A percentile compares a stretch with the other conserved stretches of the same genome.
Conservation (phyloP, 345 rosid species). For the Euphorbia pulcherrima region DNA sequence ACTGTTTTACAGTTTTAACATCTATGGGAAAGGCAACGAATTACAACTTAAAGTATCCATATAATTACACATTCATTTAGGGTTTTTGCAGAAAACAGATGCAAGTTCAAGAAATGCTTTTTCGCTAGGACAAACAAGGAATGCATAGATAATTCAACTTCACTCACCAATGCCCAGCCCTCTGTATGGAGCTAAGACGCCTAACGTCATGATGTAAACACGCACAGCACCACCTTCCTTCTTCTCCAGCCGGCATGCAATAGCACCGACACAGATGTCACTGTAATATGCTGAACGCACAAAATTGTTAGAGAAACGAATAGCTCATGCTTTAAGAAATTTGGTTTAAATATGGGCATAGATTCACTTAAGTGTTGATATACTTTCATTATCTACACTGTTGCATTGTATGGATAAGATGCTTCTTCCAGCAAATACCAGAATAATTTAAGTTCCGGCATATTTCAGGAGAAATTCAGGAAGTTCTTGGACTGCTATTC, state of each 20-base stretch:
- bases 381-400: background rate
- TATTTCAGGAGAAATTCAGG: background rate
- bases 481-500: background rate
- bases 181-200: slow-evolving; percentile 94
- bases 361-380: background rate
- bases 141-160: background rate
- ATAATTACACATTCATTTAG: background rate
- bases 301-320: slow-evolving; percentile 7
- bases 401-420: background rate
- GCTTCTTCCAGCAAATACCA: background rate
- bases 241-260: slow-evolving; percentile 93
- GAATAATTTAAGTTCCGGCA: background rate
- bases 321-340: background rate
- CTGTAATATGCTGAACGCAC: slow-evolving; percentile 67
- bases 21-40: background rate
- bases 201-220: slow-evolving; percentile 94
- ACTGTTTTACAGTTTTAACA: background rate
- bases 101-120: background rate
- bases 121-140: background rate
- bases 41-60: background rate
- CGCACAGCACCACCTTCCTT: slow-evolving; percentile 68
- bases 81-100: background rate
- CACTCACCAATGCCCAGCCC: slow-evolving; percentile 89
- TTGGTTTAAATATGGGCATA: background rate
- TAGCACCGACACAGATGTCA: slow-evolving; percentile 93